phyloP scores from a whole-genome alignment of 2,329 filamentous ascomycete genomes.

The Coleophoma crateriformis region DNA sequence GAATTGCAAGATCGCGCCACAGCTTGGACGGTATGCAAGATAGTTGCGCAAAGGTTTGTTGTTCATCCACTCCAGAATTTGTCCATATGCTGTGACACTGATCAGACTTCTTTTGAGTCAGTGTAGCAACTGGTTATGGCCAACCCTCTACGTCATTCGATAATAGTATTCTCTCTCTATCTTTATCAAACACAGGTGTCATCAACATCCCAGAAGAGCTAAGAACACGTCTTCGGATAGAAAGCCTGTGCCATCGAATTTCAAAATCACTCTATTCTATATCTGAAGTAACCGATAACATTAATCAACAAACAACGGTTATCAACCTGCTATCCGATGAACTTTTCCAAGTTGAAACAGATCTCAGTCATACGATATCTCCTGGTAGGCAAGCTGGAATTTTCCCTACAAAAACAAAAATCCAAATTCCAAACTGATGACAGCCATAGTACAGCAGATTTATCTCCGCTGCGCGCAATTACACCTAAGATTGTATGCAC shows the following conservation, averaged over 20 bases:
- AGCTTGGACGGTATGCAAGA: conserved; percentile 76
- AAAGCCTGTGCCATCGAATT: background rate
- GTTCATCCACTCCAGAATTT: background rate
- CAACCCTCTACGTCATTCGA: conserved; percentile 70
- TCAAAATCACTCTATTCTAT: background rate
- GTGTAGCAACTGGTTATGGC: conserved; percentile 70
- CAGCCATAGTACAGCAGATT: background rate
- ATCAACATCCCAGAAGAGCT: background rate
- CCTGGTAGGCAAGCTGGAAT: background rate
- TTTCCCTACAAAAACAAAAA: background rate
- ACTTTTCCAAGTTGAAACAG: background rate
- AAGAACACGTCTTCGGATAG: background rate
- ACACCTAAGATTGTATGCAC: conserved; percentile 1
- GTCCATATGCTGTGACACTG: background rate
- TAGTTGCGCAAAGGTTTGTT: conserved; percentile 59
- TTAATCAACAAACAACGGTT: background rate
- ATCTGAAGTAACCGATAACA: background rate
- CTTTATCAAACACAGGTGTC: background rate
- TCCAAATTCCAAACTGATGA: background rate
- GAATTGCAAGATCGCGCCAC: conserved; percentile 69
- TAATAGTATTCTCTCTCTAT: conserved; percentile 31
- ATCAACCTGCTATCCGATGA: background rate
- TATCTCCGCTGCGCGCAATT: background rate
- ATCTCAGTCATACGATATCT: background rate
- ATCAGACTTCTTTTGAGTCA: background rate